Evolutionary conservation across 345 rosid species (phyloP), one percentile per base, ranked within the genome.

Genomic region (Salix brachista): DNA sequence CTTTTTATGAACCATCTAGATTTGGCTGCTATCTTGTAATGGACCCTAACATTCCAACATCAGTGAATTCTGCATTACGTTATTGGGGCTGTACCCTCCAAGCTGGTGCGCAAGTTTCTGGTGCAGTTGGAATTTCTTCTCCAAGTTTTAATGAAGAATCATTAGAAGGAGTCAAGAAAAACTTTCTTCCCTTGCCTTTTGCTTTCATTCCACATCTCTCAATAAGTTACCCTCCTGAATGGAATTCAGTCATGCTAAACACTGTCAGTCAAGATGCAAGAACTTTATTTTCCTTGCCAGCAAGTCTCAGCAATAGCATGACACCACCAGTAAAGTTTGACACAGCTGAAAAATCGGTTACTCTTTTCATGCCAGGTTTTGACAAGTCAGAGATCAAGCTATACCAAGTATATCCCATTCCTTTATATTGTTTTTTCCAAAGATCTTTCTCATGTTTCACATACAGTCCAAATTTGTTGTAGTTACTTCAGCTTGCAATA

Each of bases 301-400:
- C 75, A 65, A 81, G 77, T 78, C 70, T 65, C 23, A 70, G 73
- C 64, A 78, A 71, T 77, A 78, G 81, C 74, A 66, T 71, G 65
- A 72, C 74, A 66, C 70, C 88, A 10, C 76, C 93, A 8, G 91
- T 95, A 48, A 84, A 75, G 75, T 91, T 92, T 80, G 91, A 92
- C 82, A 65, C 75, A 8, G 76, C 81, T 10, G 85, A 86, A 80
- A 92, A 89, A 78, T 84, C 83, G 3, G 86, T 91, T 52, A 90
- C 89, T 74, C 92, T 94, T 77, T 86, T 95, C 74, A 88, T 95
- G 97, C 99, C 97, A 26, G 97, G 97, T 54, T 92, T 90, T 80
- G 89, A 92, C 48, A 95, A 95, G 88, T 87, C 99, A 12, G 97
- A 95, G 85, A 92, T 92, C 86, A 92, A 89, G 89, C 86, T 92